Base-by-base conservation (phyloP, 164 flowering plant species). In the Tinospora cordifolia region DNA sequence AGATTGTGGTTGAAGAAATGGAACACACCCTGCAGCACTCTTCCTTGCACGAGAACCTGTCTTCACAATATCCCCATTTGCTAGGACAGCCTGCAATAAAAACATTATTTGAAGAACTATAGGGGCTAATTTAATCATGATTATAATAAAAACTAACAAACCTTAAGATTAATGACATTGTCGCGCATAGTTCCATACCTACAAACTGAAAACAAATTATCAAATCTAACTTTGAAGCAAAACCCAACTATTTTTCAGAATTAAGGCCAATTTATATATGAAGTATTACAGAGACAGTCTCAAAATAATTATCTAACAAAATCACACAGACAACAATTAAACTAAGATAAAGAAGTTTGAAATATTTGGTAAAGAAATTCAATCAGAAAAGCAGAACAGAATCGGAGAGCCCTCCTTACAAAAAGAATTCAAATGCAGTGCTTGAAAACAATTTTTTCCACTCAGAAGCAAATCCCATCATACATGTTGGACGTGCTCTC, bases 111-210 rank as follows among this genome's bases (percentile, higher is more conserved):
- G 49, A 74, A 65, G 59, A 71, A 34, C 65, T 15, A n/a, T 8
- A 6, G 38, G 6, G 62, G 40, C 27, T 34, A 57, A 75, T 11
- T 10, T n/a, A 63, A 67, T 13, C 11, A 67, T 14, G 68, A 40
- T 27, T 19, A 38, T 22, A 70, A 54, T 8, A 30, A 38, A 40
- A 68, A 63, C n/a, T 26, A 59, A 73, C 85, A 62, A 71, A 94
- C 98, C 99, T 92, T 92, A 58, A 94, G 92, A 74, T 62, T 90
- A 78, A 94, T 92, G 81, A 94, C 98, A 81, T 92, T 94, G 51
- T 94, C 99, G 5, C 99, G 92, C 99, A 94, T 94, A 24, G 98
- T 94, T 69, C 99, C 99, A 76, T 94, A 94, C 97, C 99, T 90
- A 81, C 88, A 88, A 63, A 78, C 85, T 84, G 83, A 79, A 83